phyloP scores from a whole-genome alignment of 106 monocot species.

The Dactylorhiza incarnata region DNA sequence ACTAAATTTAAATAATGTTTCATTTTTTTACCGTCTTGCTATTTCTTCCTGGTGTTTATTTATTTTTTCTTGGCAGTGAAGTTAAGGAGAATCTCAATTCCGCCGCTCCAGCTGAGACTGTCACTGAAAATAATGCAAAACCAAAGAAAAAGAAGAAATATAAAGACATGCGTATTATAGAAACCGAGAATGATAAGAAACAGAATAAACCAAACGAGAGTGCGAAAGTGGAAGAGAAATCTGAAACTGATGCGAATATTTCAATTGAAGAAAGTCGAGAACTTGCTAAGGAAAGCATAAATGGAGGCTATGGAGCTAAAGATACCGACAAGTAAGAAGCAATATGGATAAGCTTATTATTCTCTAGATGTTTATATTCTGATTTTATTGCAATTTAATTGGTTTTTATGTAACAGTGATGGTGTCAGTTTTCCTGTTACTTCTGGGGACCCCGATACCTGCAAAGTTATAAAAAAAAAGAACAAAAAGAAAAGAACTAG shows the following conservation, averaged over 20 bases:
- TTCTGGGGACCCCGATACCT: constrained; percentile 12
- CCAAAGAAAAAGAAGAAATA: constrained; percentile 38
- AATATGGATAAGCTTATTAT: background rate
- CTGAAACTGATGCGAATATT: constrained; percentile 3
- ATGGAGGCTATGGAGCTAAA: constrained; percentile 8
- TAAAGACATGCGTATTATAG: constrained; percentile 10
- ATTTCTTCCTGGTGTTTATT: background rate
- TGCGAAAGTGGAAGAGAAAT: constrained; percentile 18
- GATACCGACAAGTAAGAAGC: constrained; percentile 17
- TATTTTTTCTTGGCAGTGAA: constrained; percentile 12
- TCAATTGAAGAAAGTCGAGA: constrained; percentile 12
- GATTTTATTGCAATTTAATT: background rate
- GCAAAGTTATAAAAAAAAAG: constrained; percentile 35
- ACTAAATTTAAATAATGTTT: background rate
- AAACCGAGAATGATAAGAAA: constrained; percentile 15
- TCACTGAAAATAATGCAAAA: constrained; percentile 12
- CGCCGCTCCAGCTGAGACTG: background rate
- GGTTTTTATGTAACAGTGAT: constrained; percentile 8
- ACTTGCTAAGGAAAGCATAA: constrained; percentile 6
- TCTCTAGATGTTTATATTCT: no score
- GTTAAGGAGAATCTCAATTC: background rate
- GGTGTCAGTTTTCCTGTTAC: background rate
- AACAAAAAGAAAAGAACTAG: constrained; percentile 32
- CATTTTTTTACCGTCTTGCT: background rate
- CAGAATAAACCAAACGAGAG: constrained; percentile 35